Conservation (phyloP, 805 yeast genomes). For the Barnettozyma salicaria region DNA sequence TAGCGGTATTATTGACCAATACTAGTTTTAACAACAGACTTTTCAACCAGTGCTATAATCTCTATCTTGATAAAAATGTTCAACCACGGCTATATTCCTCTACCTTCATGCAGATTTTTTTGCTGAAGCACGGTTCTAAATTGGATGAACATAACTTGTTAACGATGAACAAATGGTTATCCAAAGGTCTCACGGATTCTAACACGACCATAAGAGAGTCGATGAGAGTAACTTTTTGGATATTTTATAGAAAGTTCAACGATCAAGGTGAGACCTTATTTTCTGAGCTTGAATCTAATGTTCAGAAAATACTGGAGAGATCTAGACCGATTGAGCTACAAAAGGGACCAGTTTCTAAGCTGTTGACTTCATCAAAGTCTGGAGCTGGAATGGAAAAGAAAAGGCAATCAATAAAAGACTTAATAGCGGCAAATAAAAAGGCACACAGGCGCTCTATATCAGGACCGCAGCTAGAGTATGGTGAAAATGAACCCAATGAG, state of each 20-base stretch:
- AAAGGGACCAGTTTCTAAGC: too few species aligned
- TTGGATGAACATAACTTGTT: constrained; percentile 32
- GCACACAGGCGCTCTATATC: constrained; percentile 35
- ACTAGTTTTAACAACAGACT: constrained; percentile 48
- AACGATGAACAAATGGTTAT: constrained; percentile 42
- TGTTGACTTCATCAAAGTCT: constrained; percentile 11
- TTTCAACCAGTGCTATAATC: constrained; percentile 41
- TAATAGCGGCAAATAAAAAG: constrained; percentile 40
- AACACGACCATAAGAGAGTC: constrained; percentile 73
- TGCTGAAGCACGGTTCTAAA: constrained; percentile 44
- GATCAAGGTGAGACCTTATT: constrained; percentile 35
- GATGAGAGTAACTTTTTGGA: constrained; percentile 73
- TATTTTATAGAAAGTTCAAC: constrained; percentile 50
- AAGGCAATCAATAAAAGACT: constrained; percentile 44
- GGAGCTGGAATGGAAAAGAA: constrained; percentile 17
- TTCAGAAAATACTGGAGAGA: constrained; percentile 56
- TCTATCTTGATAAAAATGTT: constrained; percentile 62
- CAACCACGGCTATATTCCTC: constrained; percentile 67
- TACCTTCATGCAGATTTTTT: constrained; percentile 58
- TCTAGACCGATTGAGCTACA: constrained; percentile 44
- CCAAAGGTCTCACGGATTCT: constrained; percentile 68
- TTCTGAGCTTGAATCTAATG: constrained; percentile 27
- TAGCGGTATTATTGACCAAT: constrained; percentile 48
- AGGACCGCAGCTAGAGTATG: constrained; percentile 28
- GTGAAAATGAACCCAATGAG: background rate